phyloP scores from a whole-genome alignment of 75 land plant species.

The Sequoiadendron giganteum region DNA sequence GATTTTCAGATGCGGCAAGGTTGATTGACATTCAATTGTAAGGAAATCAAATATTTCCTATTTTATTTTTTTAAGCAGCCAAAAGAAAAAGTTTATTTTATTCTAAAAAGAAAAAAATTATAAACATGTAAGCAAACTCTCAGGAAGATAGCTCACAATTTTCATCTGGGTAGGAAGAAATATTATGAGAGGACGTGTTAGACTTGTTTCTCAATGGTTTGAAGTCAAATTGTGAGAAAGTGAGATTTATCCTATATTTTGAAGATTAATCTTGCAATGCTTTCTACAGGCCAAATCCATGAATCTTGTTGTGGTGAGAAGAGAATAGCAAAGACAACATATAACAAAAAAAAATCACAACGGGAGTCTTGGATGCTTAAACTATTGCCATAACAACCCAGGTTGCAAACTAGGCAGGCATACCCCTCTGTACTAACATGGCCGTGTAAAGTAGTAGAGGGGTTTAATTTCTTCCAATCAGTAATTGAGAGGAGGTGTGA shows the following conservation, averaged over 20 bases:
- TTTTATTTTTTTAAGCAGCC: neutral
- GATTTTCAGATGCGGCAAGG: neutral
- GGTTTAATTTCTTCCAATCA: neutral
- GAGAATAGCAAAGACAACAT: neutral
- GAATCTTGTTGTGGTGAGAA: neutral
- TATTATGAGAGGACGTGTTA: neutral
- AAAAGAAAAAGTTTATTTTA: neutral
- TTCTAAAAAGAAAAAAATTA: neutral
- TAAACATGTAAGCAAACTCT: neutral
- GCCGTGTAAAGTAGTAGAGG: neutral
- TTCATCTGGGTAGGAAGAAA: neutral
- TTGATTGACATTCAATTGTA: neutral
- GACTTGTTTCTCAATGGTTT: neutral
- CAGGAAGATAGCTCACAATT: neutral
- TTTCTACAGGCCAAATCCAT: neutral
- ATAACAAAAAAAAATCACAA: neutral
- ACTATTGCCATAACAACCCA: neutral
- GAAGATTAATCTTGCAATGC: neutral
- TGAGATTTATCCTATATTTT: neutral
- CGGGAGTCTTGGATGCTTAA: neutral
- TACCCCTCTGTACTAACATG: neutral
- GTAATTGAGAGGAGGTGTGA: neutral
- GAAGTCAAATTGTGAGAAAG: neutral
- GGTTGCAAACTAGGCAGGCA: neutral
- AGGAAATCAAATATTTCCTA: neutral